Base-by-base conservation (phyloP, 176 grass and related monocot species). In the Triticum timopheevii region DNA sequence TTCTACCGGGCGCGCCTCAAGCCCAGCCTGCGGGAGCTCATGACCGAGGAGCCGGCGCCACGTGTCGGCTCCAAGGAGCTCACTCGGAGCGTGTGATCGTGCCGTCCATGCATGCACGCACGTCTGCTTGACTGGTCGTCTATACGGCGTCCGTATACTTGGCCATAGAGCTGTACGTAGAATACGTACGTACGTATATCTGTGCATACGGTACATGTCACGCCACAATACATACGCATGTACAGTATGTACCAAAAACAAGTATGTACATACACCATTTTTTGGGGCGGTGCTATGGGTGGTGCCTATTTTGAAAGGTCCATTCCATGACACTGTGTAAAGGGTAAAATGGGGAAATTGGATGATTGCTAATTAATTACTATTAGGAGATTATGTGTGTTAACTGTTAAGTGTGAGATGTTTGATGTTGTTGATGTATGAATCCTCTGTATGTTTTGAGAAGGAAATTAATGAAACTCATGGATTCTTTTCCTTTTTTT, bases 1-100 rank as follows among this genome's bases (percentile, higher is more conserved):
- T 98, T 99, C 80, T 96, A 92, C 82, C 82, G 65, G 22, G 61
- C 77, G 52, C 80, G 89, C 66, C 89, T 99, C 39, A 90, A 89
- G 80, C 94, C 97, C 17, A 62, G 85, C 50, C 80, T 99, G 54
- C 83, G 77, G 17, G 56, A 87, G 38, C 89, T 99, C 62, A 72
- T 92, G 13, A 65, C 69, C 69, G 86, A 85, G 65, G 81, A 15
- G 49, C 77, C 70, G 56, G 56, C 56, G 77, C 65, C 77, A 3
- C 44, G 35, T 13, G n/a, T 20, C 33, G 33, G 10, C 3, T 30
- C 82, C 64, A 63, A 17, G 62, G 77, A 91, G 19, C 76, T 50
- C n/a, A 61, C 71, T 10, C 90, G 82, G 40, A 84, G 77, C 65
- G 30, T 82, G 4, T 79, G 82, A 77, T 77, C 85, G 67, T 83